phyloP scores from a whole-genome alignment of 83 land plant genomes.

The Isoetes engelmannii region DNA sequence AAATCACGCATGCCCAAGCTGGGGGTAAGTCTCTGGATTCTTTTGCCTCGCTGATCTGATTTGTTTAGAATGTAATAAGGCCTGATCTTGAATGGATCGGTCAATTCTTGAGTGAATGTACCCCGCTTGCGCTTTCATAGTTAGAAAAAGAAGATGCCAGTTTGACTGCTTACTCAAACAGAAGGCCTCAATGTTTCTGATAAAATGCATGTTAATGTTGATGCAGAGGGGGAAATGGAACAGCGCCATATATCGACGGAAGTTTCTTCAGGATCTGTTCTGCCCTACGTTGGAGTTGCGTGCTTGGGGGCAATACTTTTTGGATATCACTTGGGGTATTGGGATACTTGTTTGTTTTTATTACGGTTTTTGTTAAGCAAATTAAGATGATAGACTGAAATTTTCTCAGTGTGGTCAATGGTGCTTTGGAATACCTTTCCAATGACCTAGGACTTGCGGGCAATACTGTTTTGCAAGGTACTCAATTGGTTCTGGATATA shows the following conservation, averaged over 20 bases:
- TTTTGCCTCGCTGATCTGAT: no score
- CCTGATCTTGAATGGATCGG: no score
- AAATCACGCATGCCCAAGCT: no score
- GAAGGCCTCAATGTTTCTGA: no score
- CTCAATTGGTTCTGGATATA: neutral
- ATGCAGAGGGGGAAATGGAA: conserved; percentile 46
- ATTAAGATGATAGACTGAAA: neutral
- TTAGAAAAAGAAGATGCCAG: no score
- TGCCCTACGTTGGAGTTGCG: conserved; percentile 90
- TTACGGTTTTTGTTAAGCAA: neutral
- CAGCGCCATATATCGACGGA: conserved; percentile 31
- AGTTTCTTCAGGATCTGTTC: conserved; percentile 61
- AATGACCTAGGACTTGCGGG: conserved; percentile 75
- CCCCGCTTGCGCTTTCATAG: no score
- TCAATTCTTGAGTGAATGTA: no score
- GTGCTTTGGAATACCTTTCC: conserved; percentile 85
- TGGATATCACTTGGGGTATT: conserved; percentile 96
- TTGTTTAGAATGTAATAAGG: no score
- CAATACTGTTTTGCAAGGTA: conserved; percentile 75
- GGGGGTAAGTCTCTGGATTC: no score
- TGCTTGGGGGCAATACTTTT: conserved; percentile 90
- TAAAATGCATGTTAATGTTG: neutral
- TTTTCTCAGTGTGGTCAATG: conserved; percentile 87
- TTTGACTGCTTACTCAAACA: no score
- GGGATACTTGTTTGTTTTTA: neutral